Evolutionary conservation across 2,329 filamentous ascomycete species (phyloP), one percentile per base, ranked within the genome.

Genomic region (Dactylella cylindrospora): DNA sequence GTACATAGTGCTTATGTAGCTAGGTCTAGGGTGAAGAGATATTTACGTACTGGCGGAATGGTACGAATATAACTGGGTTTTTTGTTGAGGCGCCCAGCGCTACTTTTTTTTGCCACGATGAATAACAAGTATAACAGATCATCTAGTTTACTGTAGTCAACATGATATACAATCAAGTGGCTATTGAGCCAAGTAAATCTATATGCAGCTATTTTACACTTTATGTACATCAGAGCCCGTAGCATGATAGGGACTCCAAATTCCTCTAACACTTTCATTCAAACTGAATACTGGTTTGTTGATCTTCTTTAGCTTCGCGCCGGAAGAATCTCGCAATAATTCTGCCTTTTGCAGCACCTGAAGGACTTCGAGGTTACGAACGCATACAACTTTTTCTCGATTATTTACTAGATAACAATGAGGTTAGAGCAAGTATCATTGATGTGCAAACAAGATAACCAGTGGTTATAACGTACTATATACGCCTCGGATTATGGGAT

Each of bases 401-500:
- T 91, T 90, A 73, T 96, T 97, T 78, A 97, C 68, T 69, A 52
- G 28, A 33, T 25, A 3, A 36, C n/a, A 12, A 32, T 12, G 12
- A 29, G 31, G 31, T 33, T 33, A 33, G 31, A 4, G 31, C 17
- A 3, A 15, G n/a, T 8, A 6, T 13, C 22, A 40, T 40, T 7
- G n/a, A 40, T 3, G 10, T 40, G n/a, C n/a, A n/a, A n/a, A n/a
- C n/a, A n/a, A 20, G 36, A 9, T 19, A n/a, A 22, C 15, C n/a
- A 12, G 36, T 20, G 19, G 3, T 9, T 5, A 20, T 20, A 29
- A 50, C 66, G 39, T 68, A 69, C 68, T 88, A 76, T 95, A 98
- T 74, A 88, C 81, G 55, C 89, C 93, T 69, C 85, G 83, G 69
- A 98, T 83, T 65, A 95, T 82, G 29, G 93, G 93, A 74, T 97